Evolutionary conservation across 2,329 filamentous ascomycete species (phyloP).

Genomic region (Amylocarpus encephaloides): DNA sequence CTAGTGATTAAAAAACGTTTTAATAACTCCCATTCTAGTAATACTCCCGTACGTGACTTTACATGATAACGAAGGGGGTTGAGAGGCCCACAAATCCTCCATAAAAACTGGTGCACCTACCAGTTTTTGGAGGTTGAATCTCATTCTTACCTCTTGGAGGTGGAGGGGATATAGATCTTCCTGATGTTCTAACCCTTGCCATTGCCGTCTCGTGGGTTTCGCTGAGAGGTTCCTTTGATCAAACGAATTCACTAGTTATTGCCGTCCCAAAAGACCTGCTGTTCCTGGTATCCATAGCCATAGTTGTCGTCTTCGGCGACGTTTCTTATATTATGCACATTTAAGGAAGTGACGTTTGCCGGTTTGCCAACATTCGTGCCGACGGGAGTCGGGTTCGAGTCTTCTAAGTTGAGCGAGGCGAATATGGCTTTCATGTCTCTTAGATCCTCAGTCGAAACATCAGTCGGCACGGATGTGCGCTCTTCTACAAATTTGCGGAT

Average conservation of each 20-base stretch:
- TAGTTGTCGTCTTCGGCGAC: slow-evolving; percentile 15
- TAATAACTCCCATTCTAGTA: no score
- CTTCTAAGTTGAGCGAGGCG: slow-evolving; percentile 50
- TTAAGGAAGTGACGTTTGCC: not conserved
- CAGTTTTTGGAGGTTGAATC: no score
- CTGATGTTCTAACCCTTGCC: no score
- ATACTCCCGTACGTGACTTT: no score
- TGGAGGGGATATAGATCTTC: no score
- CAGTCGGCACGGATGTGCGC: slow-evolving; percentile 55
- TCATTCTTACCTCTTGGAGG: no score
- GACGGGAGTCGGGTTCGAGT: not conserved
- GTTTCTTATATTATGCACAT: slow-evolving; percentile 6
- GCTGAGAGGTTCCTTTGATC: not conserved
- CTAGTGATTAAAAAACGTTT: no score
- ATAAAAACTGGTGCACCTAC: no score
- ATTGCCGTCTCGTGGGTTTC: not conserved
- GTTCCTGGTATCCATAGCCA: slow-evolving; percentile 11
- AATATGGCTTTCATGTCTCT: slow-evolving; percentile 72
- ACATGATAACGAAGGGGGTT: no score
- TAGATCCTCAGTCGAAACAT: slow-evolving; percentile 56
- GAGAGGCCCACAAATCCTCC: no score
- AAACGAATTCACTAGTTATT: not conserved
- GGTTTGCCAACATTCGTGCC: not conserved
- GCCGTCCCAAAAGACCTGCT: slow-evolving; percentile 11
- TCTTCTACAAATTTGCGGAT: slow-evolving; percentile 79